Base-by-base conservation (phyloP, 176 grass and related monocot genomes). In the Guadua angustifolia region DNA sequence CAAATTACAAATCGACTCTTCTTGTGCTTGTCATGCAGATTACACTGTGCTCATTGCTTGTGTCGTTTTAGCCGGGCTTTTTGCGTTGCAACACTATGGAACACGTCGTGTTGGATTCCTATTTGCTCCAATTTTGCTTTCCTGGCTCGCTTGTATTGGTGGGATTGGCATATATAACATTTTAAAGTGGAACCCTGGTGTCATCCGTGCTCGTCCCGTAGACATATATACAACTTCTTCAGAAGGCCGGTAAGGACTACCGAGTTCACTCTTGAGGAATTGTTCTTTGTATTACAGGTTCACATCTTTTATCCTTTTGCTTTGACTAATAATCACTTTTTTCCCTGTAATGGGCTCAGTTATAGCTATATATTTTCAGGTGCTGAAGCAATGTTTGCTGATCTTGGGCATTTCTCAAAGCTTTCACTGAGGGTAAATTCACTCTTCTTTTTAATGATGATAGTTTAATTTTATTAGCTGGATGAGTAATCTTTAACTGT, bases 221-320 rank as follows among this genome's bases (percentile, higher is more conserved):
- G 62, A n/a, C 95, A 90, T 73, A 88, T 98, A 42, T 98, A 93
- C 83, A 85, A 88, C 52, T 98, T 98, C 87, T 98, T 98, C 69
- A 93, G 69, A 90, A 94, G 80, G 47, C 95, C 36, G 95, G 95
- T 53, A 94, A 86, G 84, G 95, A 94, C 6, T 97, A 92, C n/a
- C n/a, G 92, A 92, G 90, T 63, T 94, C 95, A 40, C 95, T 97
- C 5, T 90, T 90, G 90, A 86, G 95, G 95, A 11, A 87, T 97
- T 79, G 95, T 94, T 78, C 90, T 97, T 32, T 94, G 95, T 71
- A 81, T 97, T n/a, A 97, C 95, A 97, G 95, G 95, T 97, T 79
- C 17, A 18, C 32, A 74, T 45, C n/a, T 46, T 76, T 19, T 50
- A 14, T 33, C 46, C 4, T 62, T 80, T 32, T 56, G 17, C 25